Evolutionary conservation across 2,329 filamentous ascomycete species (phyloP).

Genomic region (Capronia epimyces): DNA sequence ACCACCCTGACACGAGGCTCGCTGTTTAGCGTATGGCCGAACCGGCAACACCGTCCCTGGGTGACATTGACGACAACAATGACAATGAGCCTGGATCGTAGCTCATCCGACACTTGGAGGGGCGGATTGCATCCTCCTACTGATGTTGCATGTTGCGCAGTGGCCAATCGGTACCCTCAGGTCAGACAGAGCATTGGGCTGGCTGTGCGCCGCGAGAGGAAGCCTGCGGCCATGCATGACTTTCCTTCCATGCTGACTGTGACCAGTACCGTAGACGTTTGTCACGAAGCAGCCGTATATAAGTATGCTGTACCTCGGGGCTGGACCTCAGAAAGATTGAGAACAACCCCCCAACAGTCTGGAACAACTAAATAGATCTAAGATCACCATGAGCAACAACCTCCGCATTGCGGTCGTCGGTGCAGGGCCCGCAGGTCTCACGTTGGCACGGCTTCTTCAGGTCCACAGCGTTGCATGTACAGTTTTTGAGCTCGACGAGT

Average conservation of each 20-base stretch:
- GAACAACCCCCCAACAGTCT: background rate
- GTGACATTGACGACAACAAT: too few relatives aligned
- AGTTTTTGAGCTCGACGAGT: constrained; percentile 45
- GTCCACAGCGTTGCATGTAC: constrained; percentile 44
- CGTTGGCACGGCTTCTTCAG: constrained; percentile 50
- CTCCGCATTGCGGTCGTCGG: constrained; percentile 45
- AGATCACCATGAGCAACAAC: constrained; percentile 20
- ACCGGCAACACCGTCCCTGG: too few relatives aligned
- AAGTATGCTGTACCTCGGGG: background rate
- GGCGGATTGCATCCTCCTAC: background rate
- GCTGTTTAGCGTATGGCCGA: background rate
- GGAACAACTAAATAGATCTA: background rate
- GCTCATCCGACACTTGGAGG: too few relatives aligned
- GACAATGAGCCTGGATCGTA: too few relatives aligned
- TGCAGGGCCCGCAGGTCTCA: constrained; percentile 47
- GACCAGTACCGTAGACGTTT: background rate
- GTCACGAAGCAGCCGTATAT: background rate
- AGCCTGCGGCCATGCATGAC: too few relatives aligned
- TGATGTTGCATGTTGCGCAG: constrained; percentile 1
- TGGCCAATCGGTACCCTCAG: background rate
- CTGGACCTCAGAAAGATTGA: too few relatives aligned
- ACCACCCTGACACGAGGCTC: constrained; percentile 7
- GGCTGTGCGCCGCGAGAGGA: background rate
- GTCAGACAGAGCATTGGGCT: background rate
- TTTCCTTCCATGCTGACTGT: background rate